Evolutionary conservation across 305 asterid species (phyloP).

Genomic region (Fraxinus velutina): DNA sequence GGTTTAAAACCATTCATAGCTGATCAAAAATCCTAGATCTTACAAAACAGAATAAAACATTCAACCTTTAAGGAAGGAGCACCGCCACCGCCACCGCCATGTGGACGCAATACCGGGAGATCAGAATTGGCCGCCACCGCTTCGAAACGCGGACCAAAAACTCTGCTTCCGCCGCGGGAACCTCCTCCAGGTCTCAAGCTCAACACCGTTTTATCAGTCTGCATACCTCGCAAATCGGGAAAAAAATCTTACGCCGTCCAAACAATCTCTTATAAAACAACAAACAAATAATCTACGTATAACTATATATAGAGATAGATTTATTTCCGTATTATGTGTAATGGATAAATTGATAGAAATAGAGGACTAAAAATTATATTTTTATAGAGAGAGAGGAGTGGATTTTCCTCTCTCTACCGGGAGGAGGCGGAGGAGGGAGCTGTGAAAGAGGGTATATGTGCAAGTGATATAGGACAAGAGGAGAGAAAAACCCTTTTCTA

Average conservation of each 20-base stretch:
- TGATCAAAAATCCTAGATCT: slow-evolving; percentile 35
- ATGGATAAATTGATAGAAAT: slow-evolving; percentile 8
- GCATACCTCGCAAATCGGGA: slow-evolving; percentile 61
- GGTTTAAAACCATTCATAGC: not conserved
- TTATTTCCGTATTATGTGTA: slow-evolving; percentile 20
- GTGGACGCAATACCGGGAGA: slow-evolving; percentile 66
- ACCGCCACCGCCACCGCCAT: slow-evolving; percentile 36
- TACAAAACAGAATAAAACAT: not conserved
- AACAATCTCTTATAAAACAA: slow-evolving; percentile 20
- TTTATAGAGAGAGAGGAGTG: slow-evolving; percentile 33
- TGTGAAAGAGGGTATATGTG: not conserved
- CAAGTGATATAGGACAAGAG: slow-evolving; percentile 8
- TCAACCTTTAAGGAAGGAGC: slow-evolving; percentile 55
- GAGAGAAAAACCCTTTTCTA: slow-evolving; percentile 30
- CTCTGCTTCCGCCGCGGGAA: slow-evolving; percentile 62
- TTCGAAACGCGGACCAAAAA: slow-evolving; percentile 71
- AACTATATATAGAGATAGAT: slow-evolving; percentile 16
- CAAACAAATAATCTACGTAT: slow-evolving; percentile 16
- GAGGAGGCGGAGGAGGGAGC: slow-evolving; percentile 26
- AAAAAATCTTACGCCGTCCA: slow-evolving; percentile 32
- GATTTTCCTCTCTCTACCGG: slow-evolving; percentile 49
- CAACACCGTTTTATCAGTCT: slow-evolving; percentile 79
- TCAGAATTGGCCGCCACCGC: slow-evolving; percentile 56
- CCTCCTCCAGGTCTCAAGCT: slow-evolving; percentile 99
- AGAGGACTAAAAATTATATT: not conserved